Percentiles rank a stretch among this genome's conserved stretches.
Evolutionary conservation across 257 asterid species (phyloP).

Genomic region (Solanum boliviense): DNA sequence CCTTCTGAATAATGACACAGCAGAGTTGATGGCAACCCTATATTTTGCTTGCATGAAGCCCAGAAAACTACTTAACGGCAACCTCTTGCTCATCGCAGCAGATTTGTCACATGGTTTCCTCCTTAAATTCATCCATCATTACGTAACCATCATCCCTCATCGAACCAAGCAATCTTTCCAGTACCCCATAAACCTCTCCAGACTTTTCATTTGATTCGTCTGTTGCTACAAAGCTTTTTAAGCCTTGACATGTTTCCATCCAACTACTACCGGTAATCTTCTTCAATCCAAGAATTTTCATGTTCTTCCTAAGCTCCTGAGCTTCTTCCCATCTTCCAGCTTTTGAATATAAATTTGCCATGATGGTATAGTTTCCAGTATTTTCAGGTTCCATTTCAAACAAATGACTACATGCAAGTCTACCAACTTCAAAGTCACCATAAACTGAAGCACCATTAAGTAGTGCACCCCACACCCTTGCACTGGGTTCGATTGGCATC

Average conservation of each 20-base stretch:
- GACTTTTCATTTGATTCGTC: constrained; percentile 6
- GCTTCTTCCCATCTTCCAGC: constrained; percentile 85
- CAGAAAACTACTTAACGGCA: not conserved
- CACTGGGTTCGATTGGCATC: constrained; percentile 62
- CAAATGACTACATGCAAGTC: constrained; percentile 38
- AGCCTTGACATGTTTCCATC: constrained; percentile 35
- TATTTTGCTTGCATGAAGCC: not conserved
- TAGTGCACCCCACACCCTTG: constrained; percentile 74
- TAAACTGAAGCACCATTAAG: constrained; percentile 66
- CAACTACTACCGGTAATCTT: constrained; percentile 80
- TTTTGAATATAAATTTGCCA: constrained; percentile 72
- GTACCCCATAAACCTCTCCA: constrained; percentile 3
- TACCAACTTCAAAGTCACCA: constrained; percentile 59
- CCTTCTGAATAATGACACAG: not conserved
- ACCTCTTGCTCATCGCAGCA: not conserved
- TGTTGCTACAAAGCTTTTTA: constrained; percentile 18
- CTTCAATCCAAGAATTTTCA: constrained; percentile 39
- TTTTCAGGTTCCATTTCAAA: constrained; percentile 59
- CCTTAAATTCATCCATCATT: constrained; percentile 10
- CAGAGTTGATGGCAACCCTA: not conserved
- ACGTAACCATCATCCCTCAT: constrained; percentile 10
- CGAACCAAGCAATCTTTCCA: constrained; percentile 9
- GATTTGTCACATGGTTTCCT: not conserved
- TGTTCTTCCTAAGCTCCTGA: constrained; percentile 43
- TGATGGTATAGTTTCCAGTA: constrained; percentile 49